A percentile compares a stretch with the other conserved stretches of the same genome.
Evolutionary conservation across 345 rosid species (phyloP).

Genomic region (Luvunga scandens): DNA sequence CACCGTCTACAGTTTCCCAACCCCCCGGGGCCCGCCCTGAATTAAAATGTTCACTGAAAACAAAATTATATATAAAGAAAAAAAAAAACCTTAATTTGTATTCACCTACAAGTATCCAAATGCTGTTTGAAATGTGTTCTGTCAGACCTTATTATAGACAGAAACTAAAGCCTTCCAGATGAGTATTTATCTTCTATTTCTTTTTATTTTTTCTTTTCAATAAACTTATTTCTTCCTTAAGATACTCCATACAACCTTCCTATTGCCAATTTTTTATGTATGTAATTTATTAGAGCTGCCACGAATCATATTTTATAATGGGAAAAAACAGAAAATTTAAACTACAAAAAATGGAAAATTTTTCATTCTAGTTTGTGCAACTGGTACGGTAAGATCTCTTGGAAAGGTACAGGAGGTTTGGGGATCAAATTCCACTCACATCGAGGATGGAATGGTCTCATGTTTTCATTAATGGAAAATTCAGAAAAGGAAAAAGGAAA

Average conservation of each 20-base stretch:
- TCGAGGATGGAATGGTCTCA: not conserved
- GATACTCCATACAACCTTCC: not conserved
- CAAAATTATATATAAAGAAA: no score
- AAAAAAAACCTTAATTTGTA: not conserved
- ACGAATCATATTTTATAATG: not conserved
- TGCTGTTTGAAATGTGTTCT: not conserved
- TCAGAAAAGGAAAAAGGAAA: not conserved
- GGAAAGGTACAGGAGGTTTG: not conserved
- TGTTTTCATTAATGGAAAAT: not conserved
- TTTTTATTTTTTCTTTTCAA: not conserved
- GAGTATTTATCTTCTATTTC: not conserved
- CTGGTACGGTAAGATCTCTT: not conserved
- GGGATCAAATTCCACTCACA: not conserved
- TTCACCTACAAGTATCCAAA: not conserved
- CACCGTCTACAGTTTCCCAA: no score
- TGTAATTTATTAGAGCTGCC: not conserved
- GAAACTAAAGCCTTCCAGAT: not conserved
- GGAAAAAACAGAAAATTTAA: not conserved
- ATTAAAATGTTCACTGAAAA: no score
- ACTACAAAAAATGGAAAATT: not conserved
- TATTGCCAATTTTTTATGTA: not conserved
- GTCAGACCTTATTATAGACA: not conserved
- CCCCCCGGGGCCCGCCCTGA: no score
- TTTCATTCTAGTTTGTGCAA: not conserved
- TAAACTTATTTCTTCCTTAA: constrained; percentile 1